These are phyloP conservation scores for Carallia pectinifolia DNA, from an alignment of 345 rosid species.

Conservation along the genomic window DNA sequence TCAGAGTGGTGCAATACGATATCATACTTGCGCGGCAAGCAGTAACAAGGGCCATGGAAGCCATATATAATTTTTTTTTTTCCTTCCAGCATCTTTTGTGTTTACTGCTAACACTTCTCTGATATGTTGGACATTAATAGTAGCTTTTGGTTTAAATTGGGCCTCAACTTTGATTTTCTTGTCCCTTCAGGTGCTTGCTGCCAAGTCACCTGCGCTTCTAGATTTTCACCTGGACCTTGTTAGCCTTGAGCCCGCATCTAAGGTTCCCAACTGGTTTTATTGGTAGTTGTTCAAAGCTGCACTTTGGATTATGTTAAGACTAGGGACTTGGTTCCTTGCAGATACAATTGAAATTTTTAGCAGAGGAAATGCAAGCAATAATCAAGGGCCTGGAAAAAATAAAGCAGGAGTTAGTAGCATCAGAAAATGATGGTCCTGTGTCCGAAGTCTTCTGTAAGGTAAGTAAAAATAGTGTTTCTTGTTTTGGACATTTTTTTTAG, in stretches of 20 bases:
- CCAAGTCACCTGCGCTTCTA: conserved; percentile 63
- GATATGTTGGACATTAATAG: too few species aligned
- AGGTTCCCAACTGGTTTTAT: conserved; percentile 48
- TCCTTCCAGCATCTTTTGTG: too few species aligned
- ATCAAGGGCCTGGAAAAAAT: conserved; percentile 92
- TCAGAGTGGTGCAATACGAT: too few species aligned
- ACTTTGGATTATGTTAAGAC: conserved; percentile 14
- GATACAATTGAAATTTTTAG: conserved; percentile 95
- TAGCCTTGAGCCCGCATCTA: conserved; percentile 82
- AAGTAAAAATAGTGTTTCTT: conserved; percentile 8
- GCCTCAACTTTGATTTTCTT: conserved; percentile 14
- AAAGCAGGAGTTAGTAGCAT: conserved; percentile 79
- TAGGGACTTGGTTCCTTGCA: conserved; percentile 36
- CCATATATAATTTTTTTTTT: too few species aligned
- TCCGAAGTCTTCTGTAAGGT: conserved; percentile 87
- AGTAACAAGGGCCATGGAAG: too few species aligned
- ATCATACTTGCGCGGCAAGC: too few species aligned
- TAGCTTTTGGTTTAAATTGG: background rate
- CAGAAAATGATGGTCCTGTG: conserved; percentile 92
- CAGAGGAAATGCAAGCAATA: conserved; percentile 99
- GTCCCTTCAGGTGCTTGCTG: conserved; percentile 65
- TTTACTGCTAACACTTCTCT: too few species aligned
- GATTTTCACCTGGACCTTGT: conserved; percentile 80
- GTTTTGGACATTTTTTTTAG: conserved; percentile 9
- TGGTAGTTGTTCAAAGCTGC: conserved; percentile 6